These are phyloP conservation scores for Colletotrichum sidae DNA, from an alignment of 2,329 filamentous ascomycete genomes.

Conservation along the genomic window DNA sequence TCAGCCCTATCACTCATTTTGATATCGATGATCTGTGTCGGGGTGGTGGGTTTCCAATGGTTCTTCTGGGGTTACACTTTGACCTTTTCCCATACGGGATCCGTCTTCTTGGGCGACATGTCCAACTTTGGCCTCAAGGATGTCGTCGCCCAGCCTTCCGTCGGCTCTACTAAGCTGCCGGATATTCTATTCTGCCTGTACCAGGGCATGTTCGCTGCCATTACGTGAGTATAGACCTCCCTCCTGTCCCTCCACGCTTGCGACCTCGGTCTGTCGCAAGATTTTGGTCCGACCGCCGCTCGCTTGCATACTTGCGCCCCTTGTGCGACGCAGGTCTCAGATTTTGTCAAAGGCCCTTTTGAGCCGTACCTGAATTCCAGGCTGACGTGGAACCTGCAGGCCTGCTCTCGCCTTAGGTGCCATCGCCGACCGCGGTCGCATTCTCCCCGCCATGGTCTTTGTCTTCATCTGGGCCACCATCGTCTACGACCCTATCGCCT, in stretches of 20 bases:
- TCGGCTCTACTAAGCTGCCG: slow-evolving; percentile 77
- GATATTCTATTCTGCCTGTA: slow-evolving; percentile 88
- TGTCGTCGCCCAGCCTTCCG: slow-evolving; percentile 80
- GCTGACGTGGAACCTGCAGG: slow-evolving; percentile 45
- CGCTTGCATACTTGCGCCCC: slow-evolving; percentile 5
- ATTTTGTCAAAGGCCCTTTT: background rate
- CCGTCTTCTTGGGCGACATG: slow-evolving; percentile 82
- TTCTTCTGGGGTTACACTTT: slow-evolving; percentile 96
- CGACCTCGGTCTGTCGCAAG: background rate
- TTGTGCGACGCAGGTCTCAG: slow-evolving; percentile 9
- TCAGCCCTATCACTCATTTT: slow-evolving; percentile 89
- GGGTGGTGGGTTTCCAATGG: slow-evolving; percentile 89
- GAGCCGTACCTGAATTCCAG: background rate
- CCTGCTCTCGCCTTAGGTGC: slow-evolving; percentile 70
- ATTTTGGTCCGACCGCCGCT: slow-evolving; percentile 15
- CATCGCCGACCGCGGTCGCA: slow-evolving; percentile 70
- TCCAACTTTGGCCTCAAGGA: slow-evolving; percentile 85
- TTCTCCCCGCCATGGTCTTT: slow-evolving; percentile 72
- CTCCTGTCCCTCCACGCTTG: background rate
- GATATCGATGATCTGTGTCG: slow-evolving; percentile 84
- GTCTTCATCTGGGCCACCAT: slow-evolving; percentile 79
- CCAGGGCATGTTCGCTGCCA: slow-evolving; percentile 89
- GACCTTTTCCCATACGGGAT: slow-evolving; percentile 84
- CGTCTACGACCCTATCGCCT: slow-evolving; percentile 79
- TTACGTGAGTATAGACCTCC: slow-evolving; percentile 73